Evolutionary conservation across 2,329 filamentous ascomycete species (phyloP), one percentile per base, ranked within the genome.

Genomic region (Fusarium gaditjirri): DNA sequence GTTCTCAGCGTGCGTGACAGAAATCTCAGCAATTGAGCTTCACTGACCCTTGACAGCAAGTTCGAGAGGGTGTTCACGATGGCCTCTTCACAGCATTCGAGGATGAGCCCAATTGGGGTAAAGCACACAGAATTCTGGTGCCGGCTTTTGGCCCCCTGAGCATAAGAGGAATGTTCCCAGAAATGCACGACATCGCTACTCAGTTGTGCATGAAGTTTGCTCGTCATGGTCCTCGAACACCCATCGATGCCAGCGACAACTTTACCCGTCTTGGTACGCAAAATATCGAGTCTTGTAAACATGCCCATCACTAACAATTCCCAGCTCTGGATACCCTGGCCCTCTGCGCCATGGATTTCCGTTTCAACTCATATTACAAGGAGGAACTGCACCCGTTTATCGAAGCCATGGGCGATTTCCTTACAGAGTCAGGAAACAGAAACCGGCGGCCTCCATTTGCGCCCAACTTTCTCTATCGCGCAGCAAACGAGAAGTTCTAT

Each of bases 331-430:
- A 94, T 77, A 92, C 91, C 0, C 86, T 94, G 13, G 91, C 90
- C 3, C 85, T 94, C 6, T 92, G 91, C 78, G 84, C 89, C n/a
- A 92, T 93, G 89, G 88, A 88, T 41, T 91, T 86, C 65, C 89
- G 92, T 23, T 94, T 94, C 85, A 94, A 94, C 80, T 91, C 88
- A 2, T 94, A 91, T 80, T 94, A 94, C 77, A 85, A 85, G 33
- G 87, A 92, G 19, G 84, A 89, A 13, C 82, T 92, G 78, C 92
- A 94, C 72, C 91, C 92, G 0, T 94, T 94, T 73, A 85, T 94
- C 42, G 79, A 85, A 47, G 88, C 90, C 38, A 93, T 94, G 92
- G 84, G 85, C 3, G 85, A 85, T n/a, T 88, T 92, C 59, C 82
- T 94, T 3, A 75, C 79, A 17, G 89, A 91, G 68, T 87, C 85